Evolutionary conservation across 805 yeast genomes (phyloP).

Genomic region (Teunomyces atbi): DNA sequence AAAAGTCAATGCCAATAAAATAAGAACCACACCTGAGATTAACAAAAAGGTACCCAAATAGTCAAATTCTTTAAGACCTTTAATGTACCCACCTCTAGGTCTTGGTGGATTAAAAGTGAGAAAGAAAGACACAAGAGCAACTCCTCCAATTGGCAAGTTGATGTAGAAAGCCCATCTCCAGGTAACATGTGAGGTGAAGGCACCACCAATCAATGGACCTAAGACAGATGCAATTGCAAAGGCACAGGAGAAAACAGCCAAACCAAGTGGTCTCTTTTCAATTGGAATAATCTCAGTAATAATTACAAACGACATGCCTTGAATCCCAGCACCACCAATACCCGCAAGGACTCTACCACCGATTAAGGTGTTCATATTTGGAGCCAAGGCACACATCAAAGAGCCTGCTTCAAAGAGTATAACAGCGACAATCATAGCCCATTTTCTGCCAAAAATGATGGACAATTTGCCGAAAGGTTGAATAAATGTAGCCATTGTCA

Average conservation of each 20-base stretch:
- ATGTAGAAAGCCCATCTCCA: slow-evolving; percentile 30
- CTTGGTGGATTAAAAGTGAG: slow-evolving; percentile 20
- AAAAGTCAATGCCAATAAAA: slow-evolving; percentile 22
- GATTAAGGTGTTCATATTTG: slow-evolving; percentile 34
- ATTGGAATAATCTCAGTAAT: slow-evolving; percentile 32
- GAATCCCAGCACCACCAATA: slow-evolving; percentile 38
- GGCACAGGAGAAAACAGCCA: slow-evolving; percentile 18
- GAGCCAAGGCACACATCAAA: slow-evolving; percentile 37
- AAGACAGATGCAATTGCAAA: slow-evolving; percentile 23
- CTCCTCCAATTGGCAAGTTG: slow-evolving; percentile 24
- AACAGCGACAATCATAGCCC: slow-evolving; percentile 23
- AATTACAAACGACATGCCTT: slow-evolving; percentile 26
- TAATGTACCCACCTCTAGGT: neutral
- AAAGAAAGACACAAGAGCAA: slow-evolving; percentile 16
- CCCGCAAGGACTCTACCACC: slow-evolving; percentile 42
- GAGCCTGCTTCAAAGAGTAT: slow-evolving; percentile 36
- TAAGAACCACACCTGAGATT: slow-evolving; percentile 18
- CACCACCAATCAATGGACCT: slow-evolving; percentile 26
- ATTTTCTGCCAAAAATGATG: slow-evolving; percentile 37
- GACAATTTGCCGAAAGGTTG: slow-evolving; percentile 40
- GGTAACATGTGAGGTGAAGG: slow-evolving; percentile 21
- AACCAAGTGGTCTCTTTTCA: slow-evolving; percentile 21
- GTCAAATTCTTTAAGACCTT: slow-evolving; percentile 16
- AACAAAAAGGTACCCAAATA: slow-evolving; percentile 19
- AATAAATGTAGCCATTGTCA: slow-evolving; percentile 32